phyloP scores from a whole-genome alignment of 225 moss, liverwort and hornwort species.

The Antitrichia curtipendula region DNA sequence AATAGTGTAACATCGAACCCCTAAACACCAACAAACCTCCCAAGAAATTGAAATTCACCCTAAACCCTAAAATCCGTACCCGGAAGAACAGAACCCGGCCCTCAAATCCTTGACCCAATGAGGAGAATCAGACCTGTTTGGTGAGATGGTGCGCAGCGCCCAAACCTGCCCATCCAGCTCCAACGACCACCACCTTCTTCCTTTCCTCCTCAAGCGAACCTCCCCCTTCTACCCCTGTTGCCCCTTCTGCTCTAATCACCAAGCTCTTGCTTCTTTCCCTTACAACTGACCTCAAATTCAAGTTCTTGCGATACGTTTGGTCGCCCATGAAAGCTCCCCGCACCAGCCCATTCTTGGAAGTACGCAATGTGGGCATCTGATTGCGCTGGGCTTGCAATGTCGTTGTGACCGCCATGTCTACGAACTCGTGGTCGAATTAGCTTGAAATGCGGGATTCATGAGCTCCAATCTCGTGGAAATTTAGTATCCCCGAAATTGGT shows the following conservation, averaged over 20 bases:
- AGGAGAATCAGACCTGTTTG: slow-evolving; percentile 50
- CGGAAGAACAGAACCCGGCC: not conserved
- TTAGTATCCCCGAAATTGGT: not conserved
- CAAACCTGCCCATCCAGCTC: slow-evolving; percentile 94
- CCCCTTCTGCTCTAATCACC: not conserved
- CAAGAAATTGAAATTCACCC: not conserved
- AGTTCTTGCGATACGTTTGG: not conserved
- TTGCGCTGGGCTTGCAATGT: not conserved
- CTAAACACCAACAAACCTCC: slow-evolving; percentile 2
- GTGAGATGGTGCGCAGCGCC: slow-evolving; percentile 86
- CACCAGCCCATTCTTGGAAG: not conserved
- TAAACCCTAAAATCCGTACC: not conserved
- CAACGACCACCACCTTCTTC: slow-evolving; percentile 90
- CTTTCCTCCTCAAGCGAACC: not conserved
- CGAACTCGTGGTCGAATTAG: not conserved
- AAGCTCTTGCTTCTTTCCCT: not conserved
- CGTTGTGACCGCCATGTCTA: not conserved
- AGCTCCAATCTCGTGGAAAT: not conserved
- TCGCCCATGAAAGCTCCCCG: not conserved
- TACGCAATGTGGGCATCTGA: not conserved
- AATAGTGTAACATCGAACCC: slow-evolving; percentile 72
- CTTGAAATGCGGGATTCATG: not conserved
- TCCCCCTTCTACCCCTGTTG: not conserved
- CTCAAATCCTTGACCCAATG: not conserved
- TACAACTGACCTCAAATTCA: not conserved